phyloP scores from a whole-genome alignment of 495 filamentous ascomycete species.

The Glonium stellatum region DNA sequence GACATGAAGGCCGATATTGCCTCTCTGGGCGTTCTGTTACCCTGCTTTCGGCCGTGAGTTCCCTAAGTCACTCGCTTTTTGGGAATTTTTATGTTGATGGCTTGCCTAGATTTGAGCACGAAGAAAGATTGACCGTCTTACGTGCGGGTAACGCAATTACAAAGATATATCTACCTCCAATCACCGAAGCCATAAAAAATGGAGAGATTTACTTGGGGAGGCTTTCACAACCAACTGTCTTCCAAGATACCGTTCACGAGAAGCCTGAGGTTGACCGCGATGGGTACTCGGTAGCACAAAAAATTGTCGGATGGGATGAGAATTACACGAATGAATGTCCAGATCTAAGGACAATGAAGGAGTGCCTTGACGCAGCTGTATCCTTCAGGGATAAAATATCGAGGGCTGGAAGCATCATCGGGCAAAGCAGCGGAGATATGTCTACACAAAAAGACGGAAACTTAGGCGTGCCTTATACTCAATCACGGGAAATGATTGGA shows the following conservation, averaged over 20 bases:
- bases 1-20: not conserved
- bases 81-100: not conserved
- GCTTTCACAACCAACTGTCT: not conserved
- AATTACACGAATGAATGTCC: not conserved
- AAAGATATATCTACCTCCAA: not conserved
- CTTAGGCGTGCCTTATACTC: not conserved
- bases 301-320: not conserved
- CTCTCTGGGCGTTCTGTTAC: not conserved
- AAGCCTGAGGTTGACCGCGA: too few relatives aligned
- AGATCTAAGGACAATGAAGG: slow-evolving; percentile 1
- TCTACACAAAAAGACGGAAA: not conserved
- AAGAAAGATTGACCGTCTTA: not conserved
- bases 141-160: not conserved
- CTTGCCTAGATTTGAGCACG: not conserved
- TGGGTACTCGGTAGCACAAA: too few relatives aligned
- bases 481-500: not conserved
- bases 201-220: not conserved
- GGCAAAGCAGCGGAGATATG: not conserved
- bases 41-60: slow-evolving; percentile 4
- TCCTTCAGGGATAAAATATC: not conserved
- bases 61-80: not conserved
- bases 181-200: not conserved
- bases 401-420: not conserved
- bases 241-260: too few relatives aligned
- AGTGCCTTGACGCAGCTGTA: not conserved